Percentiles rank a stretch among this genome's conserved stretches.
Conservation (phyloP, 2,329 filamentous ascomycete species). For the Fusarium coicis region DNA sequence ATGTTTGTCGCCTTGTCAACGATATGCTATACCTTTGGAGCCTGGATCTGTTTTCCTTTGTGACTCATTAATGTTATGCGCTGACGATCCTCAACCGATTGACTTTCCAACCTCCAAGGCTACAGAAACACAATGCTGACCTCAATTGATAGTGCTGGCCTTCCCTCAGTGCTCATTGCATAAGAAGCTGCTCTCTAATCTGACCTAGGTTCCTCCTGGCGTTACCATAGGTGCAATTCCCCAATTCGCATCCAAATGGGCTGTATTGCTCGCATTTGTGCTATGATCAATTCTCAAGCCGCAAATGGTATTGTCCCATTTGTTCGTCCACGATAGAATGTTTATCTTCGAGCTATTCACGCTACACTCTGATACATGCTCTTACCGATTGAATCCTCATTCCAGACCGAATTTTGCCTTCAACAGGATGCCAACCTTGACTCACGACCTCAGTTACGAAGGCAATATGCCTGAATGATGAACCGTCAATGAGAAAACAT, state of each 20-base stretch:
- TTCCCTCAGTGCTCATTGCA: fast-evolving
- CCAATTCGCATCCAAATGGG: fast-evolving
- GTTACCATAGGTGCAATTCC: neutral
- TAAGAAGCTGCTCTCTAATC: neutral
- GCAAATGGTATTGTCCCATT: neutral
- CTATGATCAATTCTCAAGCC: no score
- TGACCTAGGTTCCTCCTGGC: neutral
- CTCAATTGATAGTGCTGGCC: neutral
- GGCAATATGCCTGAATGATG: neutral
- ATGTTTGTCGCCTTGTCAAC: neutral
- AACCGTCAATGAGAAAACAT: neutral
- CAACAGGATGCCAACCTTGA: neutral
- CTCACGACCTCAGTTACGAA: neutral
- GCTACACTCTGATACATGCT: no score
- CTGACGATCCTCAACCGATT: neutral
- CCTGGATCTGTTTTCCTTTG: no score
- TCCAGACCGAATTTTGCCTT: no score
- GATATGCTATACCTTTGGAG: neutral
- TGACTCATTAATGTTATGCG: neutral
- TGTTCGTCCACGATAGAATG: no score
- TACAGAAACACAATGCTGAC: neutral
- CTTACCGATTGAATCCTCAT: no score
- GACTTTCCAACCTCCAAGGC: neutral
- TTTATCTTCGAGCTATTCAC: no score
- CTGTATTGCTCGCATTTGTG: neutral